Conservation (phyloP, 2,329 filamentous ascomycete genomes). For the Pyrenochaeta sp. region DNA sequence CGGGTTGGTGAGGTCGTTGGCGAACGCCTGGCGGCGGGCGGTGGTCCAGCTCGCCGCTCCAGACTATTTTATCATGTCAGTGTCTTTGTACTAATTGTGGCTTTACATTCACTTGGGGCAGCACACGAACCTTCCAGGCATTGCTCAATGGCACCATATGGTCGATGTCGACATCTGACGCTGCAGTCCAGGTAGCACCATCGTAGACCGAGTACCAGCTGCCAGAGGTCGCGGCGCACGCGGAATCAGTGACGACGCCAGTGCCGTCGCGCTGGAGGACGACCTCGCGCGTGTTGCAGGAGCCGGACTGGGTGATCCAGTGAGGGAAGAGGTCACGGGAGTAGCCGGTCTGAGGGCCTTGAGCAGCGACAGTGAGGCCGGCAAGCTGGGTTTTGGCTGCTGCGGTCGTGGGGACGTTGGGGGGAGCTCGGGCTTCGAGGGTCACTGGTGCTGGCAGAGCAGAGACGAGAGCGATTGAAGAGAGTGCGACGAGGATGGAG, state of each 20-base stretch:
- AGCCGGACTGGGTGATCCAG: constrained; percentile 67
- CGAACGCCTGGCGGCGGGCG: constrained; percentile 70
- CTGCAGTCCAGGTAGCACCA: constrained; percentile 71
- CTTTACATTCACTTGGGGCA: too few relatives aligned
- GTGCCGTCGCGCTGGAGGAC: constrained; percentile 78
- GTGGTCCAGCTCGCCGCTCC: constrained; percentile 78
- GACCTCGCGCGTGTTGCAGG: constrained; percentile 75
- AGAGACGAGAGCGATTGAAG: constrained; percentile 28
- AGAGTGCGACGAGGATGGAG: constrained; percentile 32
- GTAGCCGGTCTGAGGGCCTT: constrained; percentile 66
- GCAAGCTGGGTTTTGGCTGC: constrained; percentile 66
- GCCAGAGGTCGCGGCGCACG: constrained; percentile 71
- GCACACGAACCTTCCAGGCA: constrained; percentile 75
- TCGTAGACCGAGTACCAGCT: constrained; percentile 78
- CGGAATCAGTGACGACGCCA: constrained; percentile 63
- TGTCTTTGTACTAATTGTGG: too few relatives aligned
- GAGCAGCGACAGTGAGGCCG: constrained; percentile 64
- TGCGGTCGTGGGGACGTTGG: constrained; percentile 68
- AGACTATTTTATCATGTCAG: constrained; percentile 51
- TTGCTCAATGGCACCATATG: constrained; percentile 84
- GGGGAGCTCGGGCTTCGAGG: constrained; percentile 53
- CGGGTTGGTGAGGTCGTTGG: constrained; percentile 78
- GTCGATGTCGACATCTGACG: constrained; percentile 80
- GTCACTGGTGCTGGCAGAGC: constrained; percentile 39
- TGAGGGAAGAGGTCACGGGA: constrained; percentile 73